Percentiles rank a stretch among this genome's conserved stretches.
Evolutionary conservation across 2,329 filamentous ascomycete genomes (phyloP).

Genomic region (Ascocoryne sarcoides): DNA sequence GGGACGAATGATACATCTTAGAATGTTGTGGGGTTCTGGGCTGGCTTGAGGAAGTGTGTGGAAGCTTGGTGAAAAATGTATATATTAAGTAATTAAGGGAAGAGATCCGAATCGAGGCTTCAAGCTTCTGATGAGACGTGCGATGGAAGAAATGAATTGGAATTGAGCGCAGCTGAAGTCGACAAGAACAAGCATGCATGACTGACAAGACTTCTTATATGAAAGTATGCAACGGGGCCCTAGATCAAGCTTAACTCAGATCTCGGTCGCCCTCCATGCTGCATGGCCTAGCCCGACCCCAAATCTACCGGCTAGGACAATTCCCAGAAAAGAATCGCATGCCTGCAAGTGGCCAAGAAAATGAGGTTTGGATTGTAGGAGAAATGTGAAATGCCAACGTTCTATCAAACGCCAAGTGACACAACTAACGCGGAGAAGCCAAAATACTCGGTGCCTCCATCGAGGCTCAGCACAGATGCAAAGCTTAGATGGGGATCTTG

Average conservation of each 20-base stretch:
- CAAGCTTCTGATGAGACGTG: constrained; percentile 21
- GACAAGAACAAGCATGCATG: constrained; percentile 6
- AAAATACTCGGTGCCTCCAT: constrained; percentile 3
- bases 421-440: constrained; percentile 12
- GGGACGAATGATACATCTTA: constrained; percentile 24
- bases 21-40: constrained; percentile 2
- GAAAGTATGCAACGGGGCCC: constrained; percentile 11
- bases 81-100: constrained; percentile 16
- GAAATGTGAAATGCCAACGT: constrained; percentile 17
- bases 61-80: constrained; percentile 7
- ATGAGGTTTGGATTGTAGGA: constrained; percentile 10
- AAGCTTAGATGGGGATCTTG: constrained; percentile 15
- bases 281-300: constrained; percentile 14
- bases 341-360: background rate
- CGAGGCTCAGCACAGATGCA: constrained; percentile 15
- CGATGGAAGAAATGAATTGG: constrained; percentile 11
- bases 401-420: constrained; percentile 23
- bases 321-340: constrained; percentile 1
- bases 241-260: constrained; percentile 7
- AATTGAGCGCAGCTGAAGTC: constrained; percentile 23
- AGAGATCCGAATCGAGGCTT: constrained; percentile 17
- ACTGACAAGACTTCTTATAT: constrained; percentile 19
- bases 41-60: constrained; percentile 3
- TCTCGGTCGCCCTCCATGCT: constrained; percentile 1
- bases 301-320: constrained; percentile 4